Conservation (phyloP, 1,284 basidiomycete genomes). For the Malassezia vespertilionis region DNA sequence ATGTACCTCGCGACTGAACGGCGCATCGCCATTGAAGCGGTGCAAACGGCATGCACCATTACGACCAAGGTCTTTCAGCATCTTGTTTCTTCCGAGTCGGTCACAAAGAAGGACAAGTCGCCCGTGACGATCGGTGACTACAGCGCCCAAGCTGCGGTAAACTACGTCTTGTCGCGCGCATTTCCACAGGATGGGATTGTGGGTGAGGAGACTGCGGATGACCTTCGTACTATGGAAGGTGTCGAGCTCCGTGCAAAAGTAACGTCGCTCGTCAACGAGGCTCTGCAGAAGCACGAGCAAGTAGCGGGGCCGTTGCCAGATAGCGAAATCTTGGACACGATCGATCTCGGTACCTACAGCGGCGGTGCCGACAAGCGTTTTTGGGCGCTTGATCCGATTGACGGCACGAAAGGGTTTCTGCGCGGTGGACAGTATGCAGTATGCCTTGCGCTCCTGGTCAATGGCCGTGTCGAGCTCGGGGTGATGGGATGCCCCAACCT, state of each 20-base stretch:
- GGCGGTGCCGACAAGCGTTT: slow-evolving; percentile 73
- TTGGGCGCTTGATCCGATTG: slow-evolving; percentile 82
- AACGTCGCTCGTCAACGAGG: slow-evolving; percentile 70
- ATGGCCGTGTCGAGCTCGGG: slow-evolving; percentile 62
- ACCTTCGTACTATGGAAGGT: slow-evolving; percentile 51
- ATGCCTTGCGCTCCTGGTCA: slow-evolving; percentile 78
- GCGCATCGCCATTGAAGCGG: slow-evolving; percentile 73
- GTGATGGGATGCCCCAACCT: slow-evolving; percentile 94
- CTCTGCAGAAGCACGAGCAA: slow-evolving; percentile 51
- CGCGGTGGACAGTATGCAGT: slow-evolving; percentile 95
- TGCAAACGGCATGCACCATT: slow-evolving; percentile 66
- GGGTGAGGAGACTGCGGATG: slow-evolving; percentile 85
- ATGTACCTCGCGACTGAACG: slow-evolving; percentile 50
- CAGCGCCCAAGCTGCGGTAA: slow-evolving; percentile 43
- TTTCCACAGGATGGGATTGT: slow-evolving; percentile 82
- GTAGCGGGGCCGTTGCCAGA: slow-evolving; percentile 49
- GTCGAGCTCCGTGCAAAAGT: slow-evolving; percentile 58
- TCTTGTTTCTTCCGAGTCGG: slow-evolving; percentile 69
- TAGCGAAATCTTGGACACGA: slow-evolving; percentile 62
- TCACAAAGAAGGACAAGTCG: slow-evolving; percentile 85
- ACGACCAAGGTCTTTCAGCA: slow-evolving; percentile 75
- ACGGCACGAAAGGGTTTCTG: slow-evolving; percentile 88
- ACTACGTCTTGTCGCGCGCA: slow-evolving; percentile 48
- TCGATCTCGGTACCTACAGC: slow-evolving; percentile 71
- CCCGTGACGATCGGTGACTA: slow-evolving; percentile 67